Conservation (phyloP, 2,329 filamentous ascomycete species). For the Thyridium curvatum region DNA sequence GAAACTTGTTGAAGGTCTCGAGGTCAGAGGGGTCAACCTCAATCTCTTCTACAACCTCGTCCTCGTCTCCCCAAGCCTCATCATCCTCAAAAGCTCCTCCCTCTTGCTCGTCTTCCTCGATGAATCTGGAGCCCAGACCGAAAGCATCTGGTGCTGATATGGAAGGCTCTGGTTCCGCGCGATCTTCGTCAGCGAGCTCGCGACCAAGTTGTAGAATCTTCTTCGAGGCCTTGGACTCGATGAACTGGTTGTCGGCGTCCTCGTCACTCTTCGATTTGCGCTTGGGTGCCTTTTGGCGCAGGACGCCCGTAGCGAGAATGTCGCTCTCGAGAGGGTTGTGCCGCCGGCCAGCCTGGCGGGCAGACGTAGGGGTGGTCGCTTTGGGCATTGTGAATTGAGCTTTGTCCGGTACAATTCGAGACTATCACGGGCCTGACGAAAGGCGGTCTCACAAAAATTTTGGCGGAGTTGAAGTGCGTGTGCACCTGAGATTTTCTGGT, state of each 20-base stretch:
- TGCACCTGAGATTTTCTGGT: too few relatives aligned
- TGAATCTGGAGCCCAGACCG: conserved; percentile 67
- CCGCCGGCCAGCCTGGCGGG: conserved; percentile 52
- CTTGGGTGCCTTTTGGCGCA: conserved; percentile 72
- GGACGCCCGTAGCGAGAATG: conserved; percentile 60
- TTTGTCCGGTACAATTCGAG: too few relatives aligned
- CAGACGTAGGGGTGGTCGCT: conserved; percentile 53
- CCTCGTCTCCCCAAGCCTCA: conserved; percentile 73
- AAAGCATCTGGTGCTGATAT: conserved; percentile 57
- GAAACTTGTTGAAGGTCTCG: conserved; percentile 85
- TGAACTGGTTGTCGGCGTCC: conserved; percentile 60
- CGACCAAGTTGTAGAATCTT: conserved; percentile 88
- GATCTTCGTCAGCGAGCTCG: conserved; percentile 78
- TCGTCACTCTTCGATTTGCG: conserved; percentile 58
- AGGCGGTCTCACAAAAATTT: neutral
- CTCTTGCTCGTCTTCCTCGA: conserved; percentile 39
- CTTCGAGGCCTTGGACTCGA: conserved; percentile 82
- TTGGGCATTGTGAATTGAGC: conserved; percentile 63
- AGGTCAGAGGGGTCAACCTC: conserved; percentile 87
- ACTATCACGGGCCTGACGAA: neutral
- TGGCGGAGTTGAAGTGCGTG: too few relatives aligned
- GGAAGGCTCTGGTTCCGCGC: conserved; percentile 22
- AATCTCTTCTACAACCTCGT: conserved; percentile 62
- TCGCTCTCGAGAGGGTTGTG: conserved; percentile 93
- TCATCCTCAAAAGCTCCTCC: conserved; percentile 43